These are phyloP conservation scores for Gentiana straminea DNA, from an alignment of 257 asterid species.

Conservation along the genomic window DNA sequence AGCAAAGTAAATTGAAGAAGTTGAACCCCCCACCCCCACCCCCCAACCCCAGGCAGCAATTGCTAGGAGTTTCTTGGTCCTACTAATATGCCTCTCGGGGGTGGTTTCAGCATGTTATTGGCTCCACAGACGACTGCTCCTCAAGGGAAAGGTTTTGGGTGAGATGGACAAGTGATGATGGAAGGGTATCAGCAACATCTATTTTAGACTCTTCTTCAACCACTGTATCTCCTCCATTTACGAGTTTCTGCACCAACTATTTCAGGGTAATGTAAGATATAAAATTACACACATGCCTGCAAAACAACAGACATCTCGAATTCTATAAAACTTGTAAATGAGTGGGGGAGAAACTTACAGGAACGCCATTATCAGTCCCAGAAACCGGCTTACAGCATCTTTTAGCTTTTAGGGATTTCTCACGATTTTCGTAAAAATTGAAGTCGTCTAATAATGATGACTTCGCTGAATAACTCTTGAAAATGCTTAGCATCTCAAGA, in stretches of 20 bases:
- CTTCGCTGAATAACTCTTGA: conserved; percentile 48
- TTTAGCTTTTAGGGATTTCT: conserved; percentile 21
- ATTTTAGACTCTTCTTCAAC: conserved; percentile 21
- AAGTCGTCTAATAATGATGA: conserved; percentile 60
- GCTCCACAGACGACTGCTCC: conserved; percentile 32
- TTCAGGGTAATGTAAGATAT: background rate
- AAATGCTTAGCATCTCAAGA: conserved; percentile 61
- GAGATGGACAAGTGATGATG: conserved; percentile 36
- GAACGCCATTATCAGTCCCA: conserved; percentile 4
- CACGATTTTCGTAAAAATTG: conserved; percentile 60
- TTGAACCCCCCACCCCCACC: background rate
- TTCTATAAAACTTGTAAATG: background rate
- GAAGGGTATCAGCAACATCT: conserved; percentile 16
- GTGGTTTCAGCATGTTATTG: conserved; percentile 21
- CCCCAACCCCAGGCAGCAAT: background rate
- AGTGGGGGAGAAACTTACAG: conserved; percentile 3
- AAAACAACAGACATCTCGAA: too few relatives aligned
- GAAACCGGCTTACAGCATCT: conserved; percentile 1
- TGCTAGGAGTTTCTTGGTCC: conserved; percentile 11
- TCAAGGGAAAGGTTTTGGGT: conserved; percentile 38
- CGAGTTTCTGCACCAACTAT: conserved; percentile 24
- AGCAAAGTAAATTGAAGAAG: background rate
- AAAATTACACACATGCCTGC: conserved; percentile 20
- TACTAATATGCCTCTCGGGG: conserved; percentile 10
- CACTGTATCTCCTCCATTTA: conserved; percentile 23